phyloP scores from a whole-genome alignment of 2,329 filamentous ascomycete genomes.

The Pseudogymnoascus sp. region DNA sequence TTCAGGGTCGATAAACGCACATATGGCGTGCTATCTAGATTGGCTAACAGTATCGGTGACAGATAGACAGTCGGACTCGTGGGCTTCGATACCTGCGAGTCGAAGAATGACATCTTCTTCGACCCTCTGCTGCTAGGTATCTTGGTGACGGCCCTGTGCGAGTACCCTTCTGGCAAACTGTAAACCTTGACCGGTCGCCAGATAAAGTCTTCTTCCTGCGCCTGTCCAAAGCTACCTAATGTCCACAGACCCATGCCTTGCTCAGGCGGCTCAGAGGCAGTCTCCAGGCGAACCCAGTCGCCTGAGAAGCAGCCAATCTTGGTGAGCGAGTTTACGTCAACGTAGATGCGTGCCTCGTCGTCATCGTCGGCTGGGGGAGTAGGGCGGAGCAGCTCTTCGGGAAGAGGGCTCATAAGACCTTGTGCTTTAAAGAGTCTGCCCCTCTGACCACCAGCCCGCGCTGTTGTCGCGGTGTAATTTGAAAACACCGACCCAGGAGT shows the following conservation, averaged over 20 bases:
- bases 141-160: slow-evolving; percentile 50
- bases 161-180: slow-evolving; percentile 71
- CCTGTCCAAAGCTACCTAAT: slow-evolving; percentile 56
- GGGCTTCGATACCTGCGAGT: slow-evolving; percentile 56
- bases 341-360: slow-evolving; percentile 80
- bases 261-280: slow-evolving; percentile 60
- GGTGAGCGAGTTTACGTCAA: slow-evolving; percentile 75
- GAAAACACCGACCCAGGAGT: slow-evolving; percentile 88
- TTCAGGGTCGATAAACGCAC: slow-evolving; percentile 68
- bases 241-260: slow-evolving; percentile 56
- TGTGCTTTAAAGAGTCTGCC: slow-evolving; percentile 80
- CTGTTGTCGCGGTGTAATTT: slow-evolving; percentile 74
- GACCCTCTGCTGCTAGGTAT: slow-evolving; percentile 48
- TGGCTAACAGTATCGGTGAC: slow-evolving; percentile 79
- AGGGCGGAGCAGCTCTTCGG: slow-evolving; percentile 73
- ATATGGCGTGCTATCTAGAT: slow-evolving; percentile 70
- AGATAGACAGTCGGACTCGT: slow-evolving; percentile 58
- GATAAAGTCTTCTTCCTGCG: slow-evolving; percentile 49
- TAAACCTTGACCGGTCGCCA: slow-evolving; percentile 87
- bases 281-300: slow-evolving; percentile 86
- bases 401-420: slow-evolving; percentile 61
- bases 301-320: slow-evolving; percentile 95
- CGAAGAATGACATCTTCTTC: slow-evolving; percentile 52
- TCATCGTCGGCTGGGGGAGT: slow-evolving; percentile 71
- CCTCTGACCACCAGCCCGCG: slow-evolving; percentile 60